These are phyloP conservation scores for Pyracantha coccinea DNA, from an alignment of 331 rosid species.

Conservation along the genomic window DNA sequence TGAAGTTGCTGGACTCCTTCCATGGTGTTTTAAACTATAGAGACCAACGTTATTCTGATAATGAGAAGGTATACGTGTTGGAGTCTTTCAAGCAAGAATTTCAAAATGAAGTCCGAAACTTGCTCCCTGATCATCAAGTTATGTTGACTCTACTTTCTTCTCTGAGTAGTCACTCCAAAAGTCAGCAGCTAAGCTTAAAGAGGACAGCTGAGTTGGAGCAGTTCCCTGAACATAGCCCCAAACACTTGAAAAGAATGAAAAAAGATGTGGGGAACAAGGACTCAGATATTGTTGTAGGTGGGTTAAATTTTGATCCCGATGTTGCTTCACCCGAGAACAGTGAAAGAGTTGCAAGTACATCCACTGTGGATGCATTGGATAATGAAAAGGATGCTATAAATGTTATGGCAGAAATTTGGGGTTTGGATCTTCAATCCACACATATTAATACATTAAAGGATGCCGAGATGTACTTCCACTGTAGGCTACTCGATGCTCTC, in stretches of 20 bases:
- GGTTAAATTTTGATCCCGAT: constrained; percentile 37
- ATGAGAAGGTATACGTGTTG: constrained; percentile 15
- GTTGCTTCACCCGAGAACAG: constrained; percentile 15
- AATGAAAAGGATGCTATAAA: constrained; percentile 31
- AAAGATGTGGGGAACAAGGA: constrained; percentile 30
- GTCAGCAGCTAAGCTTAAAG: constrained; percentile 29
- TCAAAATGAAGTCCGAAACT: constrained; percentile 56
- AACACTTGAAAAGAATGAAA: constrained; percentile 45
- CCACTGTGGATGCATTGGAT: constrained; percentile 26
- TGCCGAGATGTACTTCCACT: constrained; percentile 41
- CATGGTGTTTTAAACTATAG: constrained; percentile 30
- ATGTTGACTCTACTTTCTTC: constrained; percentile 60
- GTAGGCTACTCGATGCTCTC: constrained; percentile 69
- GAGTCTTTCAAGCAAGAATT: constrained; percentile 52
- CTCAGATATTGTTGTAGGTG: constrained; percentile 64
- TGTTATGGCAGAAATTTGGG: constrained; percentile 63
- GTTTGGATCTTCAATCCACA: constrained; percentile 27
- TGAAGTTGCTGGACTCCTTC: constrained; percentile 59
- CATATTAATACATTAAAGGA: constrained; percentile 30
- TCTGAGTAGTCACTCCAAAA: constrained; percentile 42
- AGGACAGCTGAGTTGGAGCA: constrained; percentile 31
- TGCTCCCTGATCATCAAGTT: constrained; percentile 83
- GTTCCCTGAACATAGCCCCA: constrained; percentile 21
- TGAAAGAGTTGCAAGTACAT: constrained; percentile 25
- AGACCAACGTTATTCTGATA: constrained; percentile 8